phyloP scores from a whole-genome alignment of 2,329 filamentous ascomycete genomes.

The Exserohilum turcica region DNA sequence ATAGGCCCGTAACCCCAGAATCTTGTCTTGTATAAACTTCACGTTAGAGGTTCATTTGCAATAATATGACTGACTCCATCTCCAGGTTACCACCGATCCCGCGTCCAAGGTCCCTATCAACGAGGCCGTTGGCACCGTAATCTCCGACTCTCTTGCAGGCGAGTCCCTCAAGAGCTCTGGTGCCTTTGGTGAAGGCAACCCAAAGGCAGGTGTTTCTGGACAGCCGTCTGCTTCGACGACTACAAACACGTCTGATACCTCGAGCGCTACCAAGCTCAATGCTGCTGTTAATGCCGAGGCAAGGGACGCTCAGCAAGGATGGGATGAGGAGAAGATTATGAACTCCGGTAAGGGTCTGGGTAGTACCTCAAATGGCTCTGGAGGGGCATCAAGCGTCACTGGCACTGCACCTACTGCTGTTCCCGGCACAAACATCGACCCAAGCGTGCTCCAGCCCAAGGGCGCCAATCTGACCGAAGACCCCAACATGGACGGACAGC shows the following conservation, averaged over 20 bases:
- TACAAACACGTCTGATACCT: conserved; percentile 62
- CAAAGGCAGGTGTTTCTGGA: conserved; percentile 55
- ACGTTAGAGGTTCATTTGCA: background rate
- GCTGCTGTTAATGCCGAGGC: conserved; percentile 54
- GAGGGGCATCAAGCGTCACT: conserved; percentile 26
- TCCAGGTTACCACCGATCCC: conserved; percentile 56
- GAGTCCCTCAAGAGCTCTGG: conserved; percentile 69
- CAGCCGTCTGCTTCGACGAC: conserved; percentile 61
- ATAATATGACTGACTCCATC: conserved; percentile 7
- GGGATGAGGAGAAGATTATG: conserved; percentile 48
- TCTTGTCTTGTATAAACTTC: background rate
- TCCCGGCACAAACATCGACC: conserved; percentile 39
- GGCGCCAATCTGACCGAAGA: conserved; percentile 59
- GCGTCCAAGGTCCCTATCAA: conserved; percentile 53
- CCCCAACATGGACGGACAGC: conserved; percentile 25
- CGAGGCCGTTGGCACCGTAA: conserved; percentile 69
- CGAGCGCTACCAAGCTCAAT: conserved; percentile 57
- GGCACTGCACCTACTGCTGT: conserved; percentile 46
- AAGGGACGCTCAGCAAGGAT: conserved; percentile 51
- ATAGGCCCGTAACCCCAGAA: background rate
- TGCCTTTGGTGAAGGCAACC: conserved; percentile 64
- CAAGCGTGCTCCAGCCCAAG: conserved; percentile 52
- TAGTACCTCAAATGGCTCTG: conserved; percentile 40
- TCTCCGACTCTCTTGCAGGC: conserved; percentile 74
- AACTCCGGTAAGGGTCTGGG: conserved; percentile 48